Percentiles rank a stretch among this genome's conserved stretches.
These are phyloP conservation scores for Oehlia diaphana DNA, from an alignment of 192 early-diverging fungal genomes.

Conservation along the genomic window DNA sequence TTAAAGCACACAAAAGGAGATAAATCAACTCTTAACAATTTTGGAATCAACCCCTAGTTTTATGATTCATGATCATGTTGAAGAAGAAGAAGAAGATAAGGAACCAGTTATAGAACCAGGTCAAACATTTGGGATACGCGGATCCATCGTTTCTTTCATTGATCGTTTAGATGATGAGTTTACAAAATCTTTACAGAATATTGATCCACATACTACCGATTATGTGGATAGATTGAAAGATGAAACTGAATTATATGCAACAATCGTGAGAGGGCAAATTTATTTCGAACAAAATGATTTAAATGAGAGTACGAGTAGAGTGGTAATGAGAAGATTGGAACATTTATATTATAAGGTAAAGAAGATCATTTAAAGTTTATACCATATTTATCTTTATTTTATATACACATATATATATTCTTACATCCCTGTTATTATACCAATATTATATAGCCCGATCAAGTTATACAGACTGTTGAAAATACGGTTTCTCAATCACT, in stretches of 20 bases:
- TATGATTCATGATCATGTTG: conserved; percentile 67
- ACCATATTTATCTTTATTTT: neutral
- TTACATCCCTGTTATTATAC: neutral
- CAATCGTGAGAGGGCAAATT: conserved; percentile 83
- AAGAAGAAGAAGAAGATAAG: conserved; percentile 66
- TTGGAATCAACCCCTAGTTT: conserved; percentile 77
- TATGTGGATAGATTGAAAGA: conserved; percentile 94
- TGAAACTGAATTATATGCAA: conserved; percentile 81
- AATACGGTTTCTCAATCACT: conserved; percentile 46
- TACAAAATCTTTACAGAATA: conserved; percentile 89
- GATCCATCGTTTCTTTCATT: conserved; percentile 82
- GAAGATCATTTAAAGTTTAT: neutral
- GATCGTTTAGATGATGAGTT: conserved; percentile 99
- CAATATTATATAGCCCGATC: conserved; percentile 66
- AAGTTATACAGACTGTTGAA: conserved; percentile 79
- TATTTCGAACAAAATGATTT: conserved; percentile 77
- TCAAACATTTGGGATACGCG: conserved; percentile 65
- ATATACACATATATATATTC: neutral
- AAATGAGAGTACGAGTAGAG: conserved; percentile 66
- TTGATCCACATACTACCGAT: conserved; percentile 96
- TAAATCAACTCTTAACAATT: conserved; percentile 76
- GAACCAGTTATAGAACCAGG: conserved; percentile 55
- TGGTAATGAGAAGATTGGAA: conserved; percentile 85
- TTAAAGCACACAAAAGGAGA: conserved; percentile 54
- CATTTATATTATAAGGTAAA: conserved; percentile 93